These are phyloP conservation scores for Hibiscus tridactylites DNA, from an alignment of 345 rosid genomes.

Conservation along the genomic window DNA sequence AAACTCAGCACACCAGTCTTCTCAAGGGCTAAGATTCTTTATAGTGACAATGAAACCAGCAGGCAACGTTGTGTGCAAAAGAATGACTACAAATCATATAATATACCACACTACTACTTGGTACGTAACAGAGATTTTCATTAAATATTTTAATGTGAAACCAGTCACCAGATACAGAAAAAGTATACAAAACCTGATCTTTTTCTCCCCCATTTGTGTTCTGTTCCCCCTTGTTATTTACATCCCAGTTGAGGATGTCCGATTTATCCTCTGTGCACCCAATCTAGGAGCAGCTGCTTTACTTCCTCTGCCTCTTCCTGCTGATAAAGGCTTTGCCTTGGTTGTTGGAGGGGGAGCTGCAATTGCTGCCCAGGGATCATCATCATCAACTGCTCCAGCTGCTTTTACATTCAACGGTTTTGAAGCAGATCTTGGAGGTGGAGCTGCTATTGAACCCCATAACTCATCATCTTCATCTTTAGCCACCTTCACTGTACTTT, in stretches of 20 bases:
- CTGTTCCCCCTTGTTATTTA: constrained; percentile 16
- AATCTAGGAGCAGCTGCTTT: constrained; percentile 64
- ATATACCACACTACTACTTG: constrained; percentile 18
- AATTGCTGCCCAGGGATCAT: constrained; percentile 93
- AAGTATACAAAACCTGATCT: constrained; percentile 31
- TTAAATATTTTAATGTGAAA: constrained; percentile 4
- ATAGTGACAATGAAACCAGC: not conserved
- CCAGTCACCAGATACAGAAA: constrained; percentile 24
- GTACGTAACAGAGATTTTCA: constrained; percentile 8
- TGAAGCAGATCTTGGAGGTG: constrained; percentile 59
- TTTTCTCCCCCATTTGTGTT: constrained; percentile 3
- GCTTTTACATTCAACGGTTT: constrained; percentile 59
- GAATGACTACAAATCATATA: constrained; percentile 52
- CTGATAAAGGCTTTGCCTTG: constrained; percentile 32
- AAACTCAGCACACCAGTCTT: constrained; percentile 2
- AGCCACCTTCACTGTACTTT: constrained; percentile 32
- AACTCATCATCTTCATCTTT: constrained; percentile 77
- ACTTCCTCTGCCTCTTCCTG: constrained; percentile 44
- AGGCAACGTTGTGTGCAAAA: constrained; percentile 19
- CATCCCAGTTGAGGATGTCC: constrained; percentile 65
- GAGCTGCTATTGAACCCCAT: constrained; percentile 95
- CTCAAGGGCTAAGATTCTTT: not conserved
- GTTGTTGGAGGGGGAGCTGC: constrained; percentile 96
- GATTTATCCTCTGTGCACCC: constrained; percentile 86
- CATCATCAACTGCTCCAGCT: constrained; percentile 42